Conservation (phyloP, 257 asterid genomes). For the Solanum ossicruentum region DNA sequence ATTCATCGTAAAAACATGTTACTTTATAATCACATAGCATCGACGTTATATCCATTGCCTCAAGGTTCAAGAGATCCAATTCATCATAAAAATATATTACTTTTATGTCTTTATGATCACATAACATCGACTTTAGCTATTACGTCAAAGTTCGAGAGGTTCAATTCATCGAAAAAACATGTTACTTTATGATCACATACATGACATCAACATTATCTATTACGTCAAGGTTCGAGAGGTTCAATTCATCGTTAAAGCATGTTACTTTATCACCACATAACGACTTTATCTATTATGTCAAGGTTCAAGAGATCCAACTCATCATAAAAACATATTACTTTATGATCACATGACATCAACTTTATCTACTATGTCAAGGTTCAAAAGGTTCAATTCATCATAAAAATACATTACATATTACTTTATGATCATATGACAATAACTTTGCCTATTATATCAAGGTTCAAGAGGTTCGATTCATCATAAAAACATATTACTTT, state of each 20-base stretch:
- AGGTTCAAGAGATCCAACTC: no score
- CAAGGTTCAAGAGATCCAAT: neutral
- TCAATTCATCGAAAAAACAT: neutral
- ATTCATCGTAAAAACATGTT: neutral
- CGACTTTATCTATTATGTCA: neutral
- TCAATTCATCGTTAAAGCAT: neutral
- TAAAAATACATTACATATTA: no score
- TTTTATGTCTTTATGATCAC: neutral
- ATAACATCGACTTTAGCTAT: rapidly evolving
- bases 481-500: neutral
- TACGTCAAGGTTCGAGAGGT: neutral
- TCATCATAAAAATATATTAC: rapidly evolving
- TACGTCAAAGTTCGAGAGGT: neutral
- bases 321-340: neutral
- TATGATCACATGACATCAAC: no score
- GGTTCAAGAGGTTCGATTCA: no score
- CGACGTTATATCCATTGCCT: neutral
- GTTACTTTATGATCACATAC: rapidly evolving
- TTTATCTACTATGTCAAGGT: no score
- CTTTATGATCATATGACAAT: no score
- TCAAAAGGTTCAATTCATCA: no score
- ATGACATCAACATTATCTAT: rapidly evolving
- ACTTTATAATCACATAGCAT: rapidly evolving
- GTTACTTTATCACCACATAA: rapidly evolving
- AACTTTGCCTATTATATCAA: neutral